Base-by-base conservation (phyloP, 2,329 filamentous ascomycete genomes). In the Emmonsiellopsis sp. region DNA sequence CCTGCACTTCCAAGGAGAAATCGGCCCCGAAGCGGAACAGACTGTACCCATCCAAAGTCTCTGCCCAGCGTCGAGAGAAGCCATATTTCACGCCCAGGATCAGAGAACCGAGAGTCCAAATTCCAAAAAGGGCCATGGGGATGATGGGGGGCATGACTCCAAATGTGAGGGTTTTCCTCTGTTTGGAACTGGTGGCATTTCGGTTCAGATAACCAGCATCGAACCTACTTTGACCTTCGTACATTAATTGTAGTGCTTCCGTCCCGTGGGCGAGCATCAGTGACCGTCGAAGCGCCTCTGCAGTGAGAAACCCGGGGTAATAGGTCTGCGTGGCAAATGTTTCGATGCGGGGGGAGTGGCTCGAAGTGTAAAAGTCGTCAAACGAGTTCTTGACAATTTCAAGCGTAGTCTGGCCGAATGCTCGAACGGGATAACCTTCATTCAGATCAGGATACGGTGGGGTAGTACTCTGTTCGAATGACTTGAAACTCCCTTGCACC, bases 1-100 rank as follows among this genome's bases (percentile, higher is more conserved):
- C 14, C n/a, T 17, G 27, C 6, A 51, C 21, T 39, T 51, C 39
- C 3, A 8, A n/a, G 21, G 49, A 21, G 44, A 32, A 36, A 47
- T 57, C 53, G 13, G 32, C 49, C 11, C 54, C 56, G 14, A 57
- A 56, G 3, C 51, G 36, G 43, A 56, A 56, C 56, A 57, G 49
- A 42, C 45, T 51, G 44, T 45, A 57, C n/a, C 54, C 53, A 49
- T 56, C 56, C 13, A 49, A n/a, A 13, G 5, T 33, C 27, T 49
- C 47, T n/a, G 47, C 39, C 47, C 47, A 49, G 14, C 47, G 47
- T 11, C 47, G 36, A 32, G 33, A 36, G 21, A 49, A 42, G 6
- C 47, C 47, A 49, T 49, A 49, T 9, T 4, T 8, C 8, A 33
- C 31, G 21, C 47, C 47, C n/a, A 49, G 21, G 2, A 40, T 13